Conservation (phyloP, 306 rosid species). For the Morella rubra region DNA sequence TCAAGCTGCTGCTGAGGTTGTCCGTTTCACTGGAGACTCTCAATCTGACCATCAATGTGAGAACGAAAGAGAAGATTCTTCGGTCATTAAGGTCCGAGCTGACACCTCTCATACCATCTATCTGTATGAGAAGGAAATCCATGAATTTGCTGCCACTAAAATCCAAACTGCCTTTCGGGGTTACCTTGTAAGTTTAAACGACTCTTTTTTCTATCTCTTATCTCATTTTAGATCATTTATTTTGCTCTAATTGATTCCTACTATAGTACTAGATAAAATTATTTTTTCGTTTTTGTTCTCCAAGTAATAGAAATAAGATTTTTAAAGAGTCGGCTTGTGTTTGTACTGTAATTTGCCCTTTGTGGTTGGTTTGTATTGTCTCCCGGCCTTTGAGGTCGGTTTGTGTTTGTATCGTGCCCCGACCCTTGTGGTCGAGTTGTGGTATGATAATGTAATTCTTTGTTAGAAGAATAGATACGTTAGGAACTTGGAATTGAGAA, state of each 20-base stretch:
- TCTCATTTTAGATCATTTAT: constrained; percentile 6
- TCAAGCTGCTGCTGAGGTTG: constrained; percentile 55
- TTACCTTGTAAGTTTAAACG: constrained; percentile 69
- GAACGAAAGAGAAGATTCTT: constrained; percentile 25
- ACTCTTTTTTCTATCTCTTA: constrained; percentile 2
- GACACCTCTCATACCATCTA: constrained; percentile 27
- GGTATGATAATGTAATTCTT: background rate
- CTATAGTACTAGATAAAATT: too few species aligned
- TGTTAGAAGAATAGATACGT: background rate
- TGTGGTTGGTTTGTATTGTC: too few species aligned
- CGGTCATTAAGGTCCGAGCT: constrained; percentile 24
- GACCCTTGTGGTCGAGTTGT: too few species aligned
- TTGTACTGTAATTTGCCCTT: too few species aligned
- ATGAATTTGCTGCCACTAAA: constrained; percentile 58
- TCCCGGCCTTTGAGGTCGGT: too few species aligned
- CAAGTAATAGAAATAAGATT: background rate
- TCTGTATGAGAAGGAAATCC: constrained; percentile 37
- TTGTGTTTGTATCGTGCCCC: too few species aligned
- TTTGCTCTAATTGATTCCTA: too few species aligned
- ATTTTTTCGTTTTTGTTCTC: too few species aligned
- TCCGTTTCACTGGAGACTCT: constrained; percentile 38
- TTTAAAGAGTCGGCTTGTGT: too few species aligned
- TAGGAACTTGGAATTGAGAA: background rate
- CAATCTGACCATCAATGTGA: constrained; percentile 28
- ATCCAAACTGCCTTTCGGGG: constrained; percentile 84